Base-by-base conservation (phyloP, 2,329 filamentous ascomycete genomes). In the Dactylellina leptospora region DNA sequence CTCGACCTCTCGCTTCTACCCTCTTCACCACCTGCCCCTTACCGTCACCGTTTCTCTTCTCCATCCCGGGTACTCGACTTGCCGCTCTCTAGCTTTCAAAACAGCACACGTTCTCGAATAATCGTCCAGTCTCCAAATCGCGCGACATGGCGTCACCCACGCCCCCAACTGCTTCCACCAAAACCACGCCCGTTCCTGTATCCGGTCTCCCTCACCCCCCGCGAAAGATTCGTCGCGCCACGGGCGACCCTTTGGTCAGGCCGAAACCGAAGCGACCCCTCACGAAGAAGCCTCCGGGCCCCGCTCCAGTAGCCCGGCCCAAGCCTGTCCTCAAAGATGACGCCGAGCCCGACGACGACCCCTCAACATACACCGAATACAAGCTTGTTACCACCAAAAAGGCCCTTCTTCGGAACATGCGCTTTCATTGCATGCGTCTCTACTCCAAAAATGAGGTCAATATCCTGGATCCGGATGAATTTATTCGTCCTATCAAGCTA, bases 361-460 rank as follows among this genome's bases (percentile, higher is more conserved):
- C 66, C 10, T 64, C 68, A 8, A 72, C 59, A 9, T 72, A 72
- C 25, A 64, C 45, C 47, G 88, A 88, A 76, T 88, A 82, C 76
- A 91, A 91, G 11, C 84, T 97, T 16, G 86, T 92, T 74, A 91
- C 92, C 4, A 96, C 91, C 4, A 96, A 96, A 80, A 88, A 88
- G 77, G 87, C 88, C 8, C 80, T 96, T 53, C 84, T 91, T 62
- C 89, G 95, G 75, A 90, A 90, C 4, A 82, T 96, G 69, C 90
- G 93, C 51, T 88, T 92, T 77, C 95, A 99, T 78, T 86, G 96
- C 74, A 93, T 96, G 83, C 89, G 91, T 76, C 88, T 99, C 62
- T 84, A 89, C 74, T 82, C 85, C 55, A 87, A 87, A 76, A 84
- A 83, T 74, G 81, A 78, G n/a, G 81, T 87, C 73, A 89, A 90